phyloP scores from a whole-genome alignment of 2,329 filamentous ascomycete species.

The Hypoxylon sp. region DNA sequence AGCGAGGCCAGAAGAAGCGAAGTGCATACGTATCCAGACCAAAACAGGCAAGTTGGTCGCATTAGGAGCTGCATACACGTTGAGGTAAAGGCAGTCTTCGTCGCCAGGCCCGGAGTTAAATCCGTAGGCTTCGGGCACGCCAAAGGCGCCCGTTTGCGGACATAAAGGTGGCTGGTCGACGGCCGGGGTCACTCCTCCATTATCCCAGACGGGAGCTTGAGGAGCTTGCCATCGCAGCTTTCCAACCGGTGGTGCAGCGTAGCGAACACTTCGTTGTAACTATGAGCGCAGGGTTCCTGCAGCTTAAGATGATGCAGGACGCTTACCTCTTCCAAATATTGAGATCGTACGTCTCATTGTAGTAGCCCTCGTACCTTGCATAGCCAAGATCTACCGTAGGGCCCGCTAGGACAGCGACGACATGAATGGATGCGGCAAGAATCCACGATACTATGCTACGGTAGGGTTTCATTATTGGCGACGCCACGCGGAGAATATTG shows the following conservation, averaged over 20 bases:
- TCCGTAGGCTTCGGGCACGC: slow-evolving; percentile 48
- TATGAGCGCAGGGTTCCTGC: slow-evolving; percentile 9
- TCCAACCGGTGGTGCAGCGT: slow-evolving; percentile 51
- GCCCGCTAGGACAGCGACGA: slow-evolving; percentile 5
- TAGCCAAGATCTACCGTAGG: slow-evolving; percentile 48
- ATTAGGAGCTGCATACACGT: slow-evolving; percentile 55
- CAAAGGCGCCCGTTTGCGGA: slow-evolving; percentile 51
- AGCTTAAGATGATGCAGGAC: not conserved
- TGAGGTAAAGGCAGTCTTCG: slow-evolving; percentile 53
- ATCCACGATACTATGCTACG: slow-evolving; percentile 32
- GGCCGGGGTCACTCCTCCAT: slow-evolving; percentile 41
- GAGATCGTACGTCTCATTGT: slow-evolving; percentile 47
- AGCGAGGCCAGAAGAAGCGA: slow-evolving; percentile 35
- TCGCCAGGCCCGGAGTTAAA: slow-evolving; percentile 50
- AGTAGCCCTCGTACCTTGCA: slow-evolving; percentile 49
- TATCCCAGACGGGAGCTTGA: slow-evolving; percentile 43
- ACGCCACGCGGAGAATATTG: slow-evolving; percentile 10
- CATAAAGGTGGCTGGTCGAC: slow-evolving; percentile 51
- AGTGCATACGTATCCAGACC: slow-evolving; percentile 57
- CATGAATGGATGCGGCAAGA: slow-evolving; percentile 20
- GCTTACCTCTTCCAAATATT: slow-evolving; percentile 50
- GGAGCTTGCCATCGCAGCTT: slow-evolving; percentile 51
- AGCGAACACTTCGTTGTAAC: slow-evolving; percentile 47
- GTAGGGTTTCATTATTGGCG: slow-evolving; percentile 31
- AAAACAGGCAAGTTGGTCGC: slow-evolving; percentile 57